Evolutionary conservation across 805 yeast genomes (phyloP).

Genomic region (Starmerella roubikii): DNA sequence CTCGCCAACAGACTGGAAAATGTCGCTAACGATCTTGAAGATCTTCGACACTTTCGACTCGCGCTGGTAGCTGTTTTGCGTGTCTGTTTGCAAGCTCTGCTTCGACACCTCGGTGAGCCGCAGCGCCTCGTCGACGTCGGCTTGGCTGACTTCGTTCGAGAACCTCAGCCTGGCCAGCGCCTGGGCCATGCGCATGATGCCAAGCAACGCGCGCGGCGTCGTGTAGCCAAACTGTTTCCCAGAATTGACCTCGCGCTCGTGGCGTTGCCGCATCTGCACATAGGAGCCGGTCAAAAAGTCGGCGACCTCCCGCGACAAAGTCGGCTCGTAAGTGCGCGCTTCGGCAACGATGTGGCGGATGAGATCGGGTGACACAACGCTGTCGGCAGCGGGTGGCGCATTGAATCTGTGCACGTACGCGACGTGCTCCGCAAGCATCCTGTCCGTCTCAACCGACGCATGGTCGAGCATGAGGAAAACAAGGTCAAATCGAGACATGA

Average conservation of each 20-base stretch:
- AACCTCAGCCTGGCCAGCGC: slow-evolving; percentile 87
- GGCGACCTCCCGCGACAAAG: slow-evolving; percentile 68
- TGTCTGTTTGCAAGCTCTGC: slow-evolving; percentile 48
- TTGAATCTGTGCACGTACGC: slow-evolving; percentile 92
- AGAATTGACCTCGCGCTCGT: slow-evolving; percentile 50
- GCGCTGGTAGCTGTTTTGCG: slow-evolving; percentile 30
- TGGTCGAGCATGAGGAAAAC: slow-evolving; percentile 74
- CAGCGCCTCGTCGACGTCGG: slow-evolving; percentile 92
- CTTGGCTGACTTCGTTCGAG: slow-evolving; percentile 50
- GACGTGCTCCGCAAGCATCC: slow-evolving; percentile 81
- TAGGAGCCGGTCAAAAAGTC: slow-evolving; percentile 77
- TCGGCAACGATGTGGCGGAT: slow-evolving; percentile 78
- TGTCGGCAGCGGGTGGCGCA: slow-evolving; percentile 59
- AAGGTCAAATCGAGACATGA: slow-evolving; percentile 86
- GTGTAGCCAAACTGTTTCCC: slow-evolving; percentile 71
- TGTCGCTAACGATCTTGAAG: slow-evolving; percentile 51
- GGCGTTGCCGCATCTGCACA: slow-evolving; percentile 84
- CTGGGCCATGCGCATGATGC: slow-evolving; percentile 82
- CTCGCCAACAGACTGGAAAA: slow-evolving; percentile 24
- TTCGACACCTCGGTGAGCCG: slow-evolving; percentile 79
- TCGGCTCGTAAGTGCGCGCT: slow-evolving; percentile 78
- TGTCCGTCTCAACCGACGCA: slow-evolving; percentile 69
- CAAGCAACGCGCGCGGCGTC: slow-evolving; percentile 88
- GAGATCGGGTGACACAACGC: slow-evolving; percentile 63
- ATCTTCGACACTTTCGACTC: slow-evolving; percentile 50